phyloP scores from a whole-genome alignment of 2,329 filamentous ascomycete species.

The Aulographum hederae region DNA sequence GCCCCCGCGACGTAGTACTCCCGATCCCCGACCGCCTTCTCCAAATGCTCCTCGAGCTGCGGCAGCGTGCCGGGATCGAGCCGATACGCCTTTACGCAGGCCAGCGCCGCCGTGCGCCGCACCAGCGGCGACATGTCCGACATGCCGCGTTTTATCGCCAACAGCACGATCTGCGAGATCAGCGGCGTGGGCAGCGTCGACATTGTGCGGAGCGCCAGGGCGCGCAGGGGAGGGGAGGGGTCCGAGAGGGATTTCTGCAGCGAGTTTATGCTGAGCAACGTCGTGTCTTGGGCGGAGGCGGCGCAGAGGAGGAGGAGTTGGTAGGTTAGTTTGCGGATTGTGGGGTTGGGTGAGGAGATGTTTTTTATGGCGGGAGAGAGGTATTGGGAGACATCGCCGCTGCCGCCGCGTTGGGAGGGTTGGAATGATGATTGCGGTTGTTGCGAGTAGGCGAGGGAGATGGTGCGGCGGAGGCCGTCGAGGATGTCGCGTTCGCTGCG shows the following conservation, averaged over 20 bases:
- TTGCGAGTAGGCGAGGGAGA: conserved; percentile 66
- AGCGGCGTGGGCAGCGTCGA: conserved; percentile 92
- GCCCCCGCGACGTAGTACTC: conserved; percentile 96
- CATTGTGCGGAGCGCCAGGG: conserved; percentile 90
- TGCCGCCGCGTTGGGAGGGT: too few species aligned
- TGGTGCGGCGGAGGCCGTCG: conserved; percentile 75
- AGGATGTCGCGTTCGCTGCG: conserved; percentile 83
- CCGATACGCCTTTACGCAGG: conserved; percentile 89
- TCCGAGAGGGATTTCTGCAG: conserved; percentile 97
- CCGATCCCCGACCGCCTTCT: conserved; percentile 64
- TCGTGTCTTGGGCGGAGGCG: conserved; percentile 87
- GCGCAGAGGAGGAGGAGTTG: conserved; percentile 96
- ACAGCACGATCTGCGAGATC: conserved; percentile 89
- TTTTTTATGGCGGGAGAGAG: conserved; percentile 99
- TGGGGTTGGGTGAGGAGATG: conserved; percentile 79
- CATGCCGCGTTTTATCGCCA: conserved; percentile 86
- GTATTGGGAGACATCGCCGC: too few species aligned
- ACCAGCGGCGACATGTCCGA: conserved; percentile 92
- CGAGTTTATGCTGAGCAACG: conserved; percentile 91
- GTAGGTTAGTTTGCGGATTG: conserved; percentile 96
- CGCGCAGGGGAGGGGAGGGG: conserved; percentile 73
- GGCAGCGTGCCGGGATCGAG: conserved; percentile 74
- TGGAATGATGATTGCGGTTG: too few species aligned
- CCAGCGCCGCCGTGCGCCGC: conserved; percentile 76
- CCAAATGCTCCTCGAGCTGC: conserved; percentile 67